phyloP scores from a whole-genome alignment of 805 yeast genomes.

The Zygosaccharomyces lentus region DNA sequence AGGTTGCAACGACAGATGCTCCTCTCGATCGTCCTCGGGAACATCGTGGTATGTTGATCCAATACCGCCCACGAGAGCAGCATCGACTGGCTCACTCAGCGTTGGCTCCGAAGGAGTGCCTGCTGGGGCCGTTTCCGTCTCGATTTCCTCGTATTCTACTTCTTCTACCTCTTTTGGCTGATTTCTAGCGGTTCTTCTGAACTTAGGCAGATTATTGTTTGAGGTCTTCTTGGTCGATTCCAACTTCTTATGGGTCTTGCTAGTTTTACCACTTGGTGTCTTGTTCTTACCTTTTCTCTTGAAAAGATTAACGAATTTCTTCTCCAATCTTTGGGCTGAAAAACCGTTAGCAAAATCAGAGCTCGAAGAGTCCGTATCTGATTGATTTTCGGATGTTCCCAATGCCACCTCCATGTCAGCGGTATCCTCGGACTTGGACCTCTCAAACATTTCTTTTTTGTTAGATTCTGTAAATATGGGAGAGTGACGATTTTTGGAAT shows the following conservation, averaged over 20 bases:
- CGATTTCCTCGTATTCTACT: neutral
- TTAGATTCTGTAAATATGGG: slow-evolving; percentile 19
- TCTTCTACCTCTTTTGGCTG: slow-evolving; percentile 7
- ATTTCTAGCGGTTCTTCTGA: slow-evolving; percentile 11
- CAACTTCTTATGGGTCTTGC: slow-evolving; percentile 1
- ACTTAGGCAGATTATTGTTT: slow-evolving; percentile 12
- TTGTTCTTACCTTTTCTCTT: slow-evolving; percentile 14
- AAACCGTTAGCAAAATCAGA: slow-evolving; percentile 3
- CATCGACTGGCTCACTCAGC: slow-evolving; percentile 10
- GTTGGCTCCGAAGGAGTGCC: neutral
- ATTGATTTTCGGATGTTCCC: neutral
- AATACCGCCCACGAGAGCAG: slow-evolving; percentile 3
- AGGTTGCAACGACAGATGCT: slow-evolving; percentile 14
- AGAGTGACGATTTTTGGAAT: slow-evolving; percentile 37
- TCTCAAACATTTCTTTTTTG: slow-evolving; percentile 1
- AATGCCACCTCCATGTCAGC: neutral
- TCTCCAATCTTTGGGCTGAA: slow-evolving; percentile 19
- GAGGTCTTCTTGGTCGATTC: slow-evolving; percentile 13
- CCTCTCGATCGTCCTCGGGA: slow-evolving; percentile 5
- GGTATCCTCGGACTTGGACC: neutral
- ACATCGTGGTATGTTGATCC: neutral
- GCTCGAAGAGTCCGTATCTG: slow-evolving; percentile 2
- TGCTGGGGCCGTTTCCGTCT: neutral
- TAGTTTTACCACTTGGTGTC: neutral
- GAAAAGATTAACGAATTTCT: slow-evolving; percentile 26